Evolutionary conservation across 768 basidiomycete genomes (phyloP), one percentile per base, ranked within the genome.

Genomic region (Austroboletus festivus): DNA sequence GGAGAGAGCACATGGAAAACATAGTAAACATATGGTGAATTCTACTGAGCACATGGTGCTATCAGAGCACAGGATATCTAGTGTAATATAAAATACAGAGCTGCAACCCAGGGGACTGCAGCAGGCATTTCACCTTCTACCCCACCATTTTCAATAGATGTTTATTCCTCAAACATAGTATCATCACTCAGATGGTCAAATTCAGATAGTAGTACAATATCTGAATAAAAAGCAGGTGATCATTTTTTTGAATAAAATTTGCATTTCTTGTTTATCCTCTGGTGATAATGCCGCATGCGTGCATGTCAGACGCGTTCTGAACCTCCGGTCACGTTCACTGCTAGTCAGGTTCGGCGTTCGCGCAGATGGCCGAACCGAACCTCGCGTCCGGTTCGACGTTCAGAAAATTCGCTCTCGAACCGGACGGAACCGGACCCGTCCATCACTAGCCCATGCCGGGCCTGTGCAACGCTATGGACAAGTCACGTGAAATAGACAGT

Each of bases 321-420:
- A 15, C 3, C 20, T 8, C 6, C 5, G 18, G 26, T 26, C 24
- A 10, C n/a, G 26, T 28, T n/a, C 10, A 16, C 30, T 11, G 41
- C 42, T 21, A 48, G 47, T 21, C 43, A 22, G 26, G 43, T 58
- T 44, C 38, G 33, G 22, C 50, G 39, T 26, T 43, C 37, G 21
- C 42, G 46, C 21, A 21, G 40, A 48, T n/a, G 42, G 40, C 33
- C 24, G 33, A 34, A 47, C 23, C 11, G 24, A 24, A 26, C n/a
- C n/a, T n/a, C n/a, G n/a, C n/a, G 41, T 42, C 28, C 26, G 28
- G 41, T 42, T 42, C 41, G 18, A 24, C 41, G 15, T 46, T 39
- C 46, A 23, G 21, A 40, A 47, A 39, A 31, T 31, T 21, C 20
- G 15, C 10, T 28, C 18, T n/a, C 22, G 30, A 47, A 47, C 46